phyloP scores from a whole-genome alignment of 148 eudicot species.

The Rhododendron griersonianum region DNA sequence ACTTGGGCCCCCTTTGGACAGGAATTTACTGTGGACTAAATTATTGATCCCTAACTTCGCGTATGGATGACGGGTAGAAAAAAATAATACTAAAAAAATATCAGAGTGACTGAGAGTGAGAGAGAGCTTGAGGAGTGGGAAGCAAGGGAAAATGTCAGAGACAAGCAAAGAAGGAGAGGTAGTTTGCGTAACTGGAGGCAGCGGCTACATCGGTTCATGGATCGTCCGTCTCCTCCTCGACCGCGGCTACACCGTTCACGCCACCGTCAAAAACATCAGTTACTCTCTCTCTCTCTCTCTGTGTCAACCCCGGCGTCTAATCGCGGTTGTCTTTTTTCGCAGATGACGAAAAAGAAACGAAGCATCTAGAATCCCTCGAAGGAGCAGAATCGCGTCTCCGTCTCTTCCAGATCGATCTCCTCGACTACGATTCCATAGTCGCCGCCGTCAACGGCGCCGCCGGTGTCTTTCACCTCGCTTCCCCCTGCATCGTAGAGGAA shows the following conservation, averaged over 20 bases:
- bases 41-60: no score
- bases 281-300: conserved; percentile 6
- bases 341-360: conserved; percentile 19
- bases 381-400: conserved; percentile 69
- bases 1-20: no score
- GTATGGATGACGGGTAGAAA: no score
- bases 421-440: conserved; percentile 60
- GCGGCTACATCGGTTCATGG: conserved; percentile 88
- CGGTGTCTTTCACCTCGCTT: conserved; percentile 87
- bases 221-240: conserved; percentile 69
- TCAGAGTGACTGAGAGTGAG: no score
- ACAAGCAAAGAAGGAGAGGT: conserved; percentile 24
- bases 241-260: conserved; percentile 90
- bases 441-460: conserved; percentile 43
- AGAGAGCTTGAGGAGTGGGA: conserved; percentile 12
- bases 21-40: no score
- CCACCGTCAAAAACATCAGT: conserved; percentile 76
- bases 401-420: conserved; percentile 77
- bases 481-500: conserved; percentile 63
- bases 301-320: background rate
- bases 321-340: background rate
- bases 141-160: background rate
- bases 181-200: conserved; percentile 89
- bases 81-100: no score
- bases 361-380: conserved; percentile 68